Evolutionary conservation across 1,284 basidiomycete species (phyloP).

Genomic region (Ganoderma lingzhi): DNA sequence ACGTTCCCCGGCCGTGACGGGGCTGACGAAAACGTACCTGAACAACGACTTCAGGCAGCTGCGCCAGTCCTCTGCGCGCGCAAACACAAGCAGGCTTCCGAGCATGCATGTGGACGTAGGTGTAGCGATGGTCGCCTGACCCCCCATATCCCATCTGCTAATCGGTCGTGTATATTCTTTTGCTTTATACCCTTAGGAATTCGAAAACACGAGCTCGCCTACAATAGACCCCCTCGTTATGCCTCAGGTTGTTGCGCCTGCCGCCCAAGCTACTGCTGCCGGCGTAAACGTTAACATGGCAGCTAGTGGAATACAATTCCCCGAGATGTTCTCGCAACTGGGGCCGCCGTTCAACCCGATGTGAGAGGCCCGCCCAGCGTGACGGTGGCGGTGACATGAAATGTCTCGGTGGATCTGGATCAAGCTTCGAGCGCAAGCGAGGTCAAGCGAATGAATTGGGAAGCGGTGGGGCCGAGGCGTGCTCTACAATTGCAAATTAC

Average conservation of each 20-base stretch:
- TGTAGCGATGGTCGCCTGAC: slow-evolving; percentile 44
- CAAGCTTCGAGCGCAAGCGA: neutral
- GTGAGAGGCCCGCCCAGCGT: slow-evolving; percentile 18
- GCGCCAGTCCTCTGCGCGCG: slow-evolving; percentile 67
- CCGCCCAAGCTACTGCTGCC: neutral
- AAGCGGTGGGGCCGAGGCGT: slow-evolving; percentile 18
- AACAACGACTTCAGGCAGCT: slow-evolving; percentile 82
- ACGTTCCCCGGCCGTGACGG: slow-evolving; percentile 75
- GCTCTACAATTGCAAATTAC: slow-evolving; percentile 37
- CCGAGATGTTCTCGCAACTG: slow-evolving; percentile 37
- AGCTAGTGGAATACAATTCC: slow-evolving; percentile 28
- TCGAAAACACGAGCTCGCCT: slow-evolving; percentile 44
- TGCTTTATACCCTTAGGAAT: slow-evolving; percentile 36
- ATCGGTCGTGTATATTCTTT: slow-evolving; percentile 15
- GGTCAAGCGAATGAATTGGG: slow-evolving; percentile 8
- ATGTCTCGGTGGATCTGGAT: neutral
- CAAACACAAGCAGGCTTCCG: slow-evolving; percentile 83
- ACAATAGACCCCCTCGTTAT: slow-evolving; percentile 37
- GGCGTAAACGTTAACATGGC: slow-evolving; percentile 7
- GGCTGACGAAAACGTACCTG: slow-evolving; percentile 80
- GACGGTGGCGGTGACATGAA: neutral
- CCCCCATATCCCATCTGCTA: slow-evolving; percentile 30
- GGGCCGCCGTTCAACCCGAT: slow-evolving; percentile 41
- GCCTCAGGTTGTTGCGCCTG: slow-evolving; percentile 24
- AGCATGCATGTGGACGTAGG: slow-evolving; percentile 82